Evolutionary conservation across 306 rosid species (phyloP).

Genomic region (Cucurbita argyrosperma): DNA sequence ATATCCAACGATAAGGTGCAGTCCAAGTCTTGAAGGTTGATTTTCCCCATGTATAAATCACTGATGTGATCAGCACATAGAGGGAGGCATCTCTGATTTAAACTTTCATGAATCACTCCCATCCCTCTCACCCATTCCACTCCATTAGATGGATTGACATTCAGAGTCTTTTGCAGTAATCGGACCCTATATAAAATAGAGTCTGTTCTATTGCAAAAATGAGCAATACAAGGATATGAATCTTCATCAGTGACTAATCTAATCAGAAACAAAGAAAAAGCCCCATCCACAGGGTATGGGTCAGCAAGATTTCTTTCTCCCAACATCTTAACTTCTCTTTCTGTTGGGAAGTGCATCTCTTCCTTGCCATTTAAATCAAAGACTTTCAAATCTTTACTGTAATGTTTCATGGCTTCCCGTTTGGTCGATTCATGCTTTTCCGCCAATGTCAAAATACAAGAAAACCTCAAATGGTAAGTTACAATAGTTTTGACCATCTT

Average conservation of each 20-base stretch:
- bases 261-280: constrained; percentile 40
- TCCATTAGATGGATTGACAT: constrained; percentile 31
- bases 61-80: constrained; percentile 54
- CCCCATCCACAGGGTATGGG: constrained; percentile 75
- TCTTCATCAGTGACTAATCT: constrained; percentile 70
- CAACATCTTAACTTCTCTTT: constrained; percentile 83
- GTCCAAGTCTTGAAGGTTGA: constrained; percentile 66
- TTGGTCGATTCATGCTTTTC: constrained; percentile 83
- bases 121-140: constrained; percentile 58
- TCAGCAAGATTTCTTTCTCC: constrained; percentile 70
- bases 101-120: constrained; percentile 56
- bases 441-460: constrained; percentile 79
- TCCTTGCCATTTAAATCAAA: constrained; percentile 45
- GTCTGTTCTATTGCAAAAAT: constrained; percentile 58
- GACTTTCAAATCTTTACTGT: constrained; percentile 74
- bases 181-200: constrained; percentile 43
- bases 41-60: constrained; percentile 54
- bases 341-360: constrained; percentile 64
- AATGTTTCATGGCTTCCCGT: constrained; percentile 58
- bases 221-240: constrained; percentile 47
- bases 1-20: constrained; percentile 18
- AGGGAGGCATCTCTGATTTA: constrained; percentile 58
- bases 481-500: constrained; percentile 65
- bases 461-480: constrained; percentile 76
- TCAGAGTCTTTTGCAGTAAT: constrained; percentile 41